Percentiles rank a stretch among this genome's conserved stretches.
These are phyloP conservation scores for Begonia loranthoides DNA, from an alignment of 306 rosid genomes.

Conservation along the genomic window DNA sequence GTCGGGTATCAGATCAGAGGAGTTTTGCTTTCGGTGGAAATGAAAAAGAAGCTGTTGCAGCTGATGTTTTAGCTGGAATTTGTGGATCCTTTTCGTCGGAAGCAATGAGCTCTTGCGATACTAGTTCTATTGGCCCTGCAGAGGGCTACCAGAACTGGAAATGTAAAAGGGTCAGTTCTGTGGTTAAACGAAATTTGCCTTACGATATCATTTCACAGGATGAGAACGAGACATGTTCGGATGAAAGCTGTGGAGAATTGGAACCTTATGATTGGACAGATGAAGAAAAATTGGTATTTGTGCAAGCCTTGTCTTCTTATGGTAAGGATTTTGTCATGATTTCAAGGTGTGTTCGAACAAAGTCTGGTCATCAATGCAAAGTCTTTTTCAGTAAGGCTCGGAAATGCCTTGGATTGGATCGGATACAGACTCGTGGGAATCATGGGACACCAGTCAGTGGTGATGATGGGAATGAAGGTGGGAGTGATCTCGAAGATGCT, in stretches of 20 bases:
- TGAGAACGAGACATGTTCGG: constrained; percentile 80
- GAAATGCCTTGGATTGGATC: constrained; percentile 79
- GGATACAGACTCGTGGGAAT: constrained; percentile 29
- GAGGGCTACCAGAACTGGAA: no score
- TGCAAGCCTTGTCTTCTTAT: constrained; percentile 73
- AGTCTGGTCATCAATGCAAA: constrained; percentile 75
- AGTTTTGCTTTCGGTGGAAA: constrained; percentile 44
- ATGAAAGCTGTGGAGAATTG: constrained; percentile 88
- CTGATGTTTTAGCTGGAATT: constrained; percentile 89
- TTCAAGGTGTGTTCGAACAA: constrained; percentile 54
- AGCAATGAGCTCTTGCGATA: constrained; percentile 69
- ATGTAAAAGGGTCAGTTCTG: constrained; percentile 18
- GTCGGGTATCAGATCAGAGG: constrained; percentile 15
- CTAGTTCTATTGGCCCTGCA: constrained; percentile 6
- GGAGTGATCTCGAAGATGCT: constrained; percentile 69
- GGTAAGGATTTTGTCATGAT: constrained; percentile 71
- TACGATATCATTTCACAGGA: constrained; percentile 33
- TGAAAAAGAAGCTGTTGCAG: constrained; percentile 77
- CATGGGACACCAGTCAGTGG: constrained; percentile 24
- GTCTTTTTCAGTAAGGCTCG: constrained; percentile 90
- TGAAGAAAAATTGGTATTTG: constrained; percentile 61
- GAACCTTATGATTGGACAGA: constrained; percentile 83
- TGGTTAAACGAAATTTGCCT: constrained; percentile 17
- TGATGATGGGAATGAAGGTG: constrained; percentile 54
- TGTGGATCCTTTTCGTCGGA: constrained; percentile 65